Conservation (phyloP, 805 yeast genomes). For the Barnettozyma vustinii region DNA sequence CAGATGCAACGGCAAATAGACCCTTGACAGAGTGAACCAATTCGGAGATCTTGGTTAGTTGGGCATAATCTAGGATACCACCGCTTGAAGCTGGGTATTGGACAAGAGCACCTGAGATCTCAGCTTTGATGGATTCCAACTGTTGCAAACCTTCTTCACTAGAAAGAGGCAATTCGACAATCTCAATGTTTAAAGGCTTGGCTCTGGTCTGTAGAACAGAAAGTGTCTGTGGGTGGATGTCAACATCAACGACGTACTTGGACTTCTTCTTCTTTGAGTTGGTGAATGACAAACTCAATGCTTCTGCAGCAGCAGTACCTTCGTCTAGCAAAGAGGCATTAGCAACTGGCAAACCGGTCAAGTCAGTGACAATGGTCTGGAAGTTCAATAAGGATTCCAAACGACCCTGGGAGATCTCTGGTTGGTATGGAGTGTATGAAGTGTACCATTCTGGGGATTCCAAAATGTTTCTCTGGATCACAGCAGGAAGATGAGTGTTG, state of each 20-base stretch:
- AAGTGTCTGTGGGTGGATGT: slow-evolving; percentile 81
- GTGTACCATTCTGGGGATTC: slow-evolving; percentile 99
- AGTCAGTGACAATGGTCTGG: slow-evolving; percentile 86
- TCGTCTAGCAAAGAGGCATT: slow-evolving; percentile 94
- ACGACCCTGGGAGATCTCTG: slow-evolving; percentile 96
- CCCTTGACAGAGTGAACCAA: slow-evolving; percentile 68
- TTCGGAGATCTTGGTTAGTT: slow-evolving; percentile 53
- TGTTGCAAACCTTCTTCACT: slow-evolving; percentile 33
- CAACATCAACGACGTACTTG: slow-evolving; percentile 66
- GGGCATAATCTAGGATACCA: slow-evolving; percentile 41
- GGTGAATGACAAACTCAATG: slow-evolving; percentile 80
- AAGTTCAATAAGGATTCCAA: slow-evolving; percentile 83
- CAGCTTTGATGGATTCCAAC: slow-evolving; percentile 30
- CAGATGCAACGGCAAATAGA: slow-evolving; percentile 82
- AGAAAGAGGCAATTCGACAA: slow-evolving; percentile 52
- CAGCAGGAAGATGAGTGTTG: slow-evolving; percentile 86
- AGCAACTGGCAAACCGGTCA: slow-evolving; percentile 92
- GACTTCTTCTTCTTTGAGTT: slow-evolving; percentile 59
- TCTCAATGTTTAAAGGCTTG: slow-evolving; percentile 59
- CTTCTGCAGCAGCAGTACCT: slow-evolving; percentile 97
- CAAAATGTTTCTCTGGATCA: slow-evolving; percentile 83
- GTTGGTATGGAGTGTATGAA: slow-evolving; percentile 97
- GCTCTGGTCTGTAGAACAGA: slow-evolving; percentile 80
- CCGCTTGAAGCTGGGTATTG: slow-evolving; percentile 94
- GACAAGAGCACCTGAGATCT: slow-evolving; percentile 74